phyloP scores from a whole-genome alignment of 768 basidiomycete species.

The Pisolithus albus region DNA sequence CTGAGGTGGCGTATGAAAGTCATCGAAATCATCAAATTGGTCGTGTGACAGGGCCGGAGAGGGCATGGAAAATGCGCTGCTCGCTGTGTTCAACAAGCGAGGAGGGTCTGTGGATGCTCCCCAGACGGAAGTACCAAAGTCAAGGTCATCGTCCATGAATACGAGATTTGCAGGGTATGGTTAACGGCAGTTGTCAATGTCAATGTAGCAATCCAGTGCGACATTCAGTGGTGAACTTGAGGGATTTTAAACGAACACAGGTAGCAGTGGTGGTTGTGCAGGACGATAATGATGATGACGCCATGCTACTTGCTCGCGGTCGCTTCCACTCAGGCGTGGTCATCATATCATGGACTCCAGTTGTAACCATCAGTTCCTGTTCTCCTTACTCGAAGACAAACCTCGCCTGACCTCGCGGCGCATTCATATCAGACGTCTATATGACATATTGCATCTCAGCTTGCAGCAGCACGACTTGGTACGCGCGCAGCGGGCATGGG shows the following conservation, averaged over 20 bases:
- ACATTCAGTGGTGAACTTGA: not conserved
- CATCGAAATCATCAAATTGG: slow-evolving; percentile 48
- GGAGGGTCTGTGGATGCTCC: slow-evolving; percentile 37
- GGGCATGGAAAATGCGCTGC: slow-evolving; percentile 17
- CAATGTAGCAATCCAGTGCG: not conserved
- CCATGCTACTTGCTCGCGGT: not conserved
- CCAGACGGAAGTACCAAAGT: slow-evolving; percentile 73
- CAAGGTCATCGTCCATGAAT: slow-evolving; percentile 66
- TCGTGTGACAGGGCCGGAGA: slow-evolving; percentile 25
- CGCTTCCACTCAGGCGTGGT: not conserved
- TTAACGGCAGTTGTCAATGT: not conserved
- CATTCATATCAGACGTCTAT: slow-evolving; percentile 66
- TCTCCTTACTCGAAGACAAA: slow-evolving; percentile 49
- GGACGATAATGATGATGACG: not conserved
- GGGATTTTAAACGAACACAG: not conserved
- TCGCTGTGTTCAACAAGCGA: slow-evolving; percentile 19
- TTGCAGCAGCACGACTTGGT: slow-evolving; percentile 59
- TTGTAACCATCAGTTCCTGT: slow-evolving; percentile 47
- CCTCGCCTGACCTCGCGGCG: slow-evolving; percentile 50
- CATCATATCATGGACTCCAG: slow-evolving; percentile 12
- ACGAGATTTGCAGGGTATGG: slow-evolving; percentile 2
- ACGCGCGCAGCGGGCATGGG: slow-evolving; percentile 66
- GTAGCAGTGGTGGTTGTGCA: not conserved
- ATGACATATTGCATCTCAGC: slow-evolving; percentile 66
- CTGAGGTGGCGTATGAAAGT: slow-evolving; percentile 42